Percentiles rank a stretch among this genome's conserved stretches.
These are phyloP conservation scores for Harringtonia lauricola DNA, from an alignment of 2,329 filamentous ascomycete species.

Conservation along the genomic window DNA sequence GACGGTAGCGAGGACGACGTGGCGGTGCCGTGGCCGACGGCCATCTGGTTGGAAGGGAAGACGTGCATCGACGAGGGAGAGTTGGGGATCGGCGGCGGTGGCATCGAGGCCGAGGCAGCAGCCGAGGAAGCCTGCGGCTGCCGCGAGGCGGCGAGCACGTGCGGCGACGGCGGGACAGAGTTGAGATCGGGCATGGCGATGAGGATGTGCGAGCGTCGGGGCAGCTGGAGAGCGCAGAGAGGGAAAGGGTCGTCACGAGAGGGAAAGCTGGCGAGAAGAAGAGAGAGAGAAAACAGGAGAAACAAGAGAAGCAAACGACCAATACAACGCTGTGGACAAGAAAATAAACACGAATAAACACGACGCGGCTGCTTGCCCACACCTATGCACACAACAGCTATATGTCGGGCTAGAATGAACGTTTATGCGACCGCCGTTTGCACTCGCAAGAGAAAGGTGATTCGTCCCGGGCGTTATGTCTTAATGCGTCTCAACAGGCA, in stretches of 20 bases:
- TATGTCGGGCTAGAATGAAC: background rate
- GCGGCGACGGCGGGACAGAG: constrained; percentile 40
- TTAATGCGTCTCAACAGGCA: background rate
- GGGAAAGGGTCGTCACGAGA: background rate
- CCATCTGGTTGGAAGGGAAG: constrained; percentile 43
- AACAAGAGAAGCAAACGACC: too few relatives aligned
- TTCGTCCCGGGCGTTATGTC: background rate
- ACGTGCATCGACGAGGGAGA: constrained; percentile 41
- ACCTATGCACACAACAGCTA: too few relatives aligned
- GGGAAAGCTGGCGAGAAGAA: background rate
- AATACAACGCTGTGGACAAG: too few relatives aligned
- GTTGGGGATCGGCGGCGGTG: constrained; percentile 24
- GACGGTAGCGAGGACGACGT: constrained; percentile 20
- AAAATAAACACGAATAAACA: too few relatives aligned
- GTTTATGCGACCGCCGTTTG: background rate
- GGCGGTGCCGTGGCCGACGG: constrained; percentile 28
- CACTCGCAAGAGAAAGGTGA: background rate
- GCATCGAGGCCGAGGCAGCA: constrained; percentile 22
- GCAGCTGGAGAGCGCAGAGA: background rate
- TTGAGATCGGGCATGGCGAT: constrained; percentile 42
- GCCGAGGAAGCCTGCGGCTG: constrained; percentile 15
- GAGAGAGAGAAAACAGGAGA: background rate
- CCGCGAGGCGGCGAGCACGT: constrained; percentile 28
- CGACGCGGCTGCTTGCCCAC: too few relatives aligned
- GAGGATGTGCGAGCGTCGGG: background rate